These are phyloP conservation scores for Saturnispora serradocipensis DNA, from an alignment of 805 yeast species.

Conservation along the genomic window DNA sequence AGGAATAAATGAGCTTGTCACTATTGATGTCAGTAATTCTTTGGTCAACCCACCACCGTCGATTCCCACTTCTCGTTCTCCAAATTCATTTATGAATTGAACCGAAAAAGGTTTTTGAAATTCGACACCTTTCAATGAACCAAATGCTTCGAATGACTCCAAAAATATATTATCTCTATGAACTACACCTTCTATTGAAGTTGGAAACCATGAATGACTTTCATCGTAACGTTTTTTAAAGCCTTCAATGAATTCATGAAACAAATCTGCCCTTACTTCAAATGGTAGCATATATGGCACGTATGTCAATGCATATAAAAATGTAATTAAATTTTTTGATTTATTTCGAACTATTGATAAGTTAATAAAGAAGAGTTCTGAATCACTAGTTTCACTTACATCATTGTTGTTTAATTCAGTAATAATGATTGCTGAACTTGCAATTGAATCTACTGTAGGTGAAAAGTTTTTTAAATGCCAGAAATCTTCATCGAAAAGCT, in stretches of 20 bases:
- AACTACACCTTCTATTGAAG: constrained; percentile 40
- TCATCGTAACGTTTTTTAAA: constrained; percentile 33
- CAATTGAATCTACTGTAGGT: constrained; percentile 14
- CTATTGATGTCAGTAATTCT: constrained; percentile 72
- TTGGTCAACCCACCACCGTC: constrained; percentile 97
- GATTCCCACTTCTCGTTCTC: constrained; percentile 72
- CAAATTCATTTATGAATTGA: constrained; percentile 61
- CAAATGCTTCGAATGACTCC: constrained; percentile 62
- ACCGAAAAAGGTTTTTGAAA: constrained; percentile 58
- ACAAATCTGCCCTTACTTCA: constrained; percentile 59
- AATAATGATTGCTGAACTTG: constrained; percentile 16
- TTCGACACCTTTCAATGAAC: constrained; percentile 36
- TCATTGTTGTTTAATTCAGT: constrained; percentile 13
- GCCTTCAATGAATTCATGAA: constrained; percentile 49
- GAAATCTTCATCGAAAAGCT: constrained; percentile 38
- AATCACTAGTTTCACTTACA: constrained; percentile 7
- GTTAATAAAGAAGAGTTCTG: not conserved
- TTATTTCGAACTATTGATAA: constrained; percentile 12
- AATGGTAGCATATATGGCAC: constrained; percentile 80
- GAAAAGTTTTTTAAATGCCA: constrained; percentile 38
- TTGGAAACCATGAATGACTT: constrained; percentile 17
- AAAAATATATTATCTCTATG: constrained; percentile 62
- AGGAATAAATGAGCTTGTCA: constrained; percentile 57
- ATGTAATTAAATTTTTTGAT: constrained; percentile 21
- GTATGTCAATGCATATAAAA: constrained; percentile 45